Evolutionary conservation across 2,329 filamentous ascomycete species (phyloP).

Genomic region (Fusarium foetens): DNA sequence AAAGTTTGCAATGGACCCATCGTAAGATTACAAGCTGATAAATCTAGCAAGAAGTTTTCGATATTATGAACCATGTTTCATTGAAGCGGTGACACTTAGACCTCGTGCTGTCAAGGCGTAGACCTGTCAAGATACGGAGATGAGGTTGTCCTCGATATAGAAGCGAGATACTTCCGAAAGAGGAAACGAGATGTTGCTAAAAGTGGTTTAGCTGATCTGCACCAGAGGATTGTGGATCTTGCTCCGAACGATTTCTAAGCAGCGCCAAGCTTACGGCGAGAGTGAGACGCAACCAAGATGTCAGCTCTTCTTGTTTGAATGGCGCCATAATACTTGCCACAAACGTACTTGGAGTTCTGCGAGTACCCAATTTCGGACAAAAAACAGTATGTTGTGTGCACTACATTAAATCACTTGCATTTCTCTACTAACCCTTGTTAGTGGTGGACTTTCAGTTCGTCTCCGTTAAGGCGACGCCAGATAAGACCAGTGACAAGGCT

Average conservation of each 20-base stretch:
- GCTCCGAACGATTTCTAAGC: constrained; percentile 11
- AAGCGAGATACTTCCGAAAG: constrained; percentile 6
- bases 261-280: background rate
- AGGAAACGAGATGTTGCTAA: constrained; percentile 8
- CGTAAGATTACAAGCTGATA: background rate
- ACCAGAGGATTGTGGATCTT: background rate
- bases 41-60: background rate
- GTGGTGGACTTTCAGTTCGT: constrained; percentile 37
- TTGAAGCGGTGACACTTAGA: background rate
- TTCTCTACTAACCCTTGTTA: background rate
- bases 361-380: rapidly evolving
- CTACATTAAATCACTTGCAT: rapidly evolving
- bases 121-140: background rate
- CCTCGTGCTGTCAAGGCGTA: background rate
- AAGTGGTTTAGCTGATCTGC: background rate
- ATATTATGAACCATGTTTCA: rapidly evolving
- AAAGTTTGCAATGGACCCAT: rapidly evolving
- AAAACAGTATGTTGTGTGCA: background rate
- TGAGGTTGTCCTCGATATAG: background rate
- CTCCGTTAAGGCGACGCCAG: background rate
- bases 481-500: background rate
- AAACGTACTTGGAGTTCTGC: background rate
- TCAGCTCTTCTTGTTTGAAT: background rate
- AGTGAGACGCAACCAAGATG: background rate
- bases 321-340: background rate